Evolutionary conservation across 2,329 filamentous ascomycete genomes (phyloP), one percentile per base, ranked within the genome.

Genomic region (Passalora sequoiae): DNA sequence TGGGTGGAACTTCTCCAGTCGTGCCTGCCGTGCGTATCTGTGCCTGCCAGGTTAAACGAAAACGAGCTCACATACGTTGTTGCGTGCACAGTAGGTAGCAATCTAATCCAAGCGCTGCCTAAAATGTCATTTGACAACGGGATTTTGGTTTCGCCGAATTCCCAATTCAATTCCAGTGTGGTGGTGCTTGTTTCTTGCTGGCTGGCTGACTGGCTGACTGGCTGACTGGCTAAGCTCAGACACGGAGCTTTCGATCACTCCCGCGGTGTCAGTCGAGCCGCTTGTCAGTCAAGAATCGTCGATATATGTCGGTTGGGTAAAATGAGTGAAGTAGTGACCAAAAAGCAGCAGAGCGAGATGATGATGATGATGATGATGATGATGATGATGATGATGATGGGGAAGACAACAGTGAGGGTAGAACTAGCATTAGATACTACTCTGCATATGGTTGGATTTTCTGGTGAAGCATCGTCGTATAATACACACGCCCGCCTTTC

Each of bases 41-140:
- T 4, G 30, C 10, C 8, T 24, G 28, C 17, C 12, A 10, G 12
- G 21, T 36, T 12, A 36, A 36, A 31, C 32, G 44, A 43, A 24
- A 19, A 24, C 31, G 39, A 38, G 41, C 38, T 19, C 44, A 48
- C 46, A 44, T 38, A 48, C 46, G 46, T 48, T 44, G 39, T 19
- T 45, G 37, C 32, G 32, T 42, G 38, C n/a, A n/a, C n/a, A n/a
- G n/a, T n/a, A n/a, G n/a, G n/a, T n/a, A n/a, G n/a, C n/a, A n/a
- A n/a, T n/a, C 38, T 41, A 13, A 33, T 33, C 38, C 32, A 22
- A 32, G 44, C 25, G 35, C 15, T 35, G 44, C 27, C 43, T 45
- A 38, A 40, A 49, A 43, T 46, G 35, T 45, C 47, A 40, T 46
- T 40, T 44, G 47, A 40, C 47, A 28, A 43, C 40, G n/a, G n/a